Base-by-base conservation (phyloP, 139 green algal genomes). In the Coelastrella sp. region DNA sequence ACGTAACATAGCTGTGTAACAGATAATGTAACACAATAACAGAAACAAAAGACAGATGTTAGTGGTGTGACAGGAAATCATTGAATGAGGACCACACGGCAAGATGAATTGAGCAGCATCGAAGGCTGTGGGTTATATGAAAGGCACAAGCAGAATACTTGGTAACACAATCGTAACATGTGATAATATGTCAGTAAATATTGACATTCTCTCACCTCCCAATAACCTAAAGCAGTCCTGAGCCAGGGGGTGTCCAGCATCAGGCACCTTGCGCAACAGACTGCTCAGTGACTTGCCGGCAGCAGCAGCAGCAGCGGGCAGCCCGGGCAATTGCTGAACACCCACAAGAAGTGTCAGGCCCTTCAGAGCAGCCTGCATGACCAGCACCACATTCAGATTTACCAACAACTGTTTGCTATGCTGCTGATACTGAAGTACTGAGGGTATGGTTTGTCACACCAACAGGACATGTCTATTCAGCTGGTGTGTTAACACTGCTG, bases 1-100 rank as follows among this genome's bases (percentile, higher is more conserved):
- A 4, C 91, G 86, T 79, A 98, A 88, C 86, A 98, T 89, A 9
- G 77, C 90, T 3, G 91, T 96, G 41, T 62, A 21, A 75, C n/a
- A n/a, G n/a, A 43, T 3, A 53, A 8, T 57, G 15, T 57, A 57
- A 57, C 45, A 57, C 45, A 57, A 13, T 23, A 57, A 57, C 45
- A 57, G 11, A 2, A 57, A 57, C 45, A 57, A 9, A 57, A 9
- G 45, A 9, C 45, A 57, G 45, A 13, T 57, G 45, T 57, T 13
- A 57, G 45, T 57, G 45, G n/a, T n/a, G n/a, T n/a, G n/a, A n/a
- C n/a, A n/a, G n/a, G n/a, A n/a, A n/a, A n/a, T n/a, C n/a, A n/a
- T n/a, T n/a, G n/a, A n/a, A n/a, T n/a, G n/a, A n/a, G n/a, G n/a
- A n/a, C n/a, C n/a, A n/a, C n/a, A n/a, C n/a, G n/a, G n/a, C n/a